phyloP scores from a whole-genome alignment of 345 rosid genomes.

The Iberis pinnata region DNA sequence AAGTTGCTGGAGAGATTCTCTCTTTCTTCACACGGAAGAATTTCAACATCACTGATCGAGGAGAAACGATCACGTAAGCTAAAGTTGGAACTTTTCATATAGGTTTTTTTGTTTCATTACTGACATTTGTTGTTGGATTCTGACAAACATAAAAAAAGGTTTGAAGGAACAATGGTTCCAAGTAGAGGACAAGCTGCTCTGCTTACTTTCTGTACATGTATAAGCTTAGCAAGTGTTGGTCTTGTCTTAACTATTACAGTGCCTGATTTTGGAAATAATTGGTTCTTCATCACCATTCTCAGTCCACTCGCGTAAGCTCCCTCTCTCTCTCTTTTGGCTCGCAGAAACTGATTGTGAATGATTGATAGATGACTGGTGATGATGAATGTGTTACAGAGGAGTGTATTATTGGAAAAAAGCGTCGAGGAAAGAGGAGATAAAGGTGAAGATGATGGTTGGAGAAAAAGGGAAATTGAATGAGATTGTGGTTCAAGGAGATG shows the following conservation, averaged over 20 bases:
- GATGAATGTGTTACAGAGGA: conserved; percentile 45
- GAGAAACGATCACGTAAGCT: conserved; percentile 88
- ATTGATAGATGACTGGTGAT: neutral
- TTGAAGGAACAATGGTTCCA: conserved; percentile 84
- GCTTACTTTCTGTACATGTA: conserved; percentile 90
- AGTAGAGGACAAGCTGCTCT: conserved; percentile 90
- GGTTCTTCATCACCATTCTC: conserved; percentile 73
- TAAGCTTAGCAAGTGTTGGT: conserved; percentile 88
- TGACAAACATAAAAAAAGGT: conserved; percentile 47
- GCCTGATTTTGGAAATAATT: conserved; percentile 82
- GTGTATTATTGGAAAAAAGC: conserved; percentile 85
- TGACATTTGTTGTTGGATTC: conserved; percentile 8
- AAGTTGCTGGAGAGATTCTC: conserved; percentile 76
- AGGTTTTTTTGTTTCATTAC: conserved; percentile 10
- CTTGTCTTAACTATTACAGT: conserved; percentile 82
- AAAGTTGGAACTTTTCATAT: neutral
- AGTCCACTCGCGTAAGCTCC: conserved; percentile 85
- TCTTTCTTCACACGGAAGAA: conserved; percentile 87
- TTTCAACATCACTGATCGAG: conserved; percentile 66
- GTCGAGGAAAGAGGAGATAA: conserved; percentile 85
- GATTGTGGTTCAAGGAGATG: conserved; percentile 87
- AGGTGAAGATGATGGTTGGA: conserved; percentile 67
- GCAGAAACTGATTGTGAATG: conserved; percentile 14
- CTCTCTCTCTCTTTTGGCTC: neutral
- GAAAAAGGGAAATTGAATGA: conserved; percentile 49